These are phyloP conservation scores for Starmerella asiatica DNA, from an alignment of 805 yeast genomes.

Conservation along the genomic window DNA sequence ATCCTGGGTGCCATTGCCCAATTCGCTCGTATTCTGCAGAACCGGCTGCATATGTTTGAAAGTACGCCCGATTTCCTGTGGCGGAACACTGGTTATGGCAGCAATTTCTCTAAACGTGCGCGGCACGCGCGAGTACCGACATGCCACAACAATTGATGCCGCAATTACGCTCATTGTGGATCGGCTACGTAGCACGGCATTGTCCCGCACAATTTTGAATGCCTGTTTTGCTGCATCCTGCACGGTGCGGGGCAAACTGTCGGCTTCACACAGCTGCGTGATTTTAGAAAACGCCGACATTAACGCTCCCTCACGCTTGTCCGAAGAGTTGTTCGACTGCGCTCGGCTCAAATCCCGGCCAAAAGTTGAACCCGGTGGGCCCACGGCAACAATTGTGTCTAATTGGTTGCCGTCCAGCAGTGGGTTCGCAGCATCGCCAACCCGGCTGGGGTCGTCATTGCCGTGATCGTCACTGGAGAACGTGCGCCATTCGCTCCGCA, in stretches of 20 bases:
- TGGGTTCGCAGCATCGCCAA: slow-evolving; percentile 94
- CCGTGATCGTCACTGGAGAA: slow-evolving; percentile 95
- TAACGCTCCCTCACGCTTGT: slow-evolving; percentile 73
- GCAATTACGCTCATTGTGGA: slow-evolving; percentile 93
- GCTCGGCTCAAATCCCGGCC: slow-evolving; percentile 88
- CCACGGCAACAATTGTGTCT: slow-evolving; percentile 81
- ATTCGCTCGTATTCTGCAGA: slow-evolving; percentile 28
- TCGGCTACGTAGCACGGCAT: slow-evolving; percentile 72
- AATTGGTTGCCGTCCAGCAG: slow-evolving; percentile 80
- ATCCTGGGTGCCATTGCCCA: slow-evolving; percentile 19
- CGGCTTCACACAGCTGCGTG: slow-evolving; percentile 94
- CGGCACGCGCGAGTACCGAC: slow-evolving; percentile 85
- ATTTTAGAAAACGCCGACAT: slow-evolving; percentile 82
- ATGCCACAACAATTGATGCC: slow-evolving; percentile 86
- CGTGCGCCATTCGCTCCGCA: slow-evolving; percentile 97
- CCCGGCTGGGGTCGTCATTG: slow-evolving; percentile 98
- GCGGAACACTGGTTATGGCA: slow-evolving; percentile 85
- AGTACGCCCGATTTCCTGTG: slow-evolving; percentile 86
- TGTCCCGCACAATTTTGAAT: slow-evolving; percentile 80
- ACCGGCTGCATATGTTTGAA: slow-evolving; percentile 71
- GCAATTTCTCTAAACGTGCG: slow-evolving; percentile 93
- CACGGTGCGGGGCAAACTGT: slow-evolving; percentile 83
- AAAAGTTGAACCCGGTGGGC: slow-evolving; percentile 67
- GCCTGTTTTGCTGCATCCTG: slow-evolving; percentile 98
- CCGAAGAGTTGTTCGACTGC: slow-evolving; percentile 73